Percentiles rank a stretch among this genome's conserved stretches.
Evolutionary conservation across 768 basidiomycete genomes (phyloP).

Genomic region (Leccinum truebloodii): DNA sequence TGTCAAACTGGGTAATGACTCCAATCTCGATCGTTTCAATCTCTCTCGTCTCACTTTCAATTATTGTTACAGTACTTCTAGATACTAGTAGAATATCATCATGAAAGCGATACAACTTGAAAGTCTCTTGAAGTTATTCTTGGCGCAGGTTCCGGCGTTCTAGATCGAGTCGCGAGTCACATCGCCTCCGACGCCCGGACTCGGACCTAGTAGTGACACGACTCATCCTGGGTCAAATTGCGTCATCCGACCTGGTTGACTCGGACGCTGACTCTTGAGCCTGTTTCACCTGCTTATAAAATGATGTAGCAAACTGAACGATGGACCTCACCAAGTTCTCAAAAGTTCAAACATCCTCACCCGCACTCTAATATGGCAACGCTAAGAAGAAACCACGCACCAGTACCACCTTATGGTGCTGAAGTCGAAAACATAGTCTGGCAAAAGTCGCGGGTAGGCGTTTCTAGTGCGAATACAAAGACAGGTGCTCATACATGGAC

Average conservation of each 20-base stretch:
- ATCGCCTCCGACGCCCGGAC: background rate
- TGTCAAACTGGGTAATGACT: too few relatives aligned
- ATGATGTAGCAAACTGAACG: background rate
- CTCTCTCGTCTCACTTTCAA: too few relatives aligned
- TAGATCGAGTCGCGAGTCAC: background rate
- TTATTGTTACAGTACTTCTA: too few relatives aligned
- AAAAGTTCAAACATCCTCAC: background rate
- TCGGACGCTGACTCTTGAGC: background rate
- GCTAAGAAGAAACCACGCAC: constrained; percentile 14
- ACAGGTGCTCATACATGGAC: background rate
- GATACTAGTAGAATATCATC: too few relatives aligned
- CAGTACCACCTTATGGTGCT: constrained; percentile 9
- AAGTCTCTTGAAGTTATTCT: too few relatives aligned
- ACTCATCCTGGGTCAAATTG: constrained; percentile 18
- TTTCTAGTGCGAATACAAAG: background rate
- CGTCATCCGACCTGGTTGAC: constrained; percentile 12
- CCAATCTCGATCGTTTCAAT: too few relatives aligned
- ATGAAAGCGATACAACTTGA: too few relatives aligned
- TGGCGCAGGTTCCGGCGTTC: background rate
- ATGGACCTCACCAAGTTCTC: background rate
- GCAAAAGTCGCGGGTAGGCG: constrained; percentile 17
- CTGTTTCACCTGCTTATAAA: constrained; percentile 14
- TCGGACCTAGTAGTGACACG: background rate
- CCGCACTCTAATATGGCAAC: constrained; percentile 19
- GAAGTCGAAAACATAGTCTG: constrained; percentile 8